phyloP scores from a whole-genome alignment of 768 basidiomycete genomes.

The Kondoa subrosea region DNA sequence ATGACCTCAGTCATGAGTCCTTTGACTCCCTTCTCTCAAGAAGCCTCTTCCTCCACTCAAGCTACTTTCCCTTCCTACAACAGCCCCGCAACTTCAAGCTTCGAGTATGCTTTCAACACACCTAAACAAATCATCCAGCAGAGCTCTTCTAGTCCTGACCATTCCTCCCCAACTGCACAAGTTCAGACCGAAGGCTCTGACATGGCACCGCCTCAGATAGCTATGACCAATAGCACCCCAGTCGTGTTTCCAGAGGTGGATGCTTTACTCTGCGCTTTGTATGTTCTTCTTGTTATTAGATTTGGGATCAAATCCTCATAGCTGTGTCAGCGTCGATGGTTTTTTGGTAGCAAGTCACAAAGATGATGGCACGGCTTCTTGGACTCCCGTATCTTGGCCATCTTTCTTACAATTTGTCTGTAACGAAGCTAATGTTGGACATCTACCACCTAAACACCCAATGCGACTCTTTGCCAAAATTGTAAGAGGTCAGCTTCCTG shows the following conservation, averaged over 20 bases:
- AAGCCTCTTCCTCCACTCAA: no score
- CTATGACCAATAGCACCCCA: background rate
- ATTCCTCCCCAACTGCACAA: background rate
- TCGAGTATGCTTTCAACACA: background rate
- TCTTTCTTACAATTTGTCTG: slow-evolving; percentile 1
- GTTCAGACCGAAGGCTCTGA: background rate
- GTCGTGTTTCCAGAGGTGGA: background rate
- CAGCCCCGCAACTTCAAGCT: background rate
- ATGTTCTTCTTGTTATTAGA: background rate
- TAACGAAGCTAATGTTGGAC: background rate
- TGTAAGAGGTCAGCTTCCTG: background rate
- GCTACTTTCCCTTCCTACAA: no score
- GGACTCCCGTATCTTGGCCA: background rate
- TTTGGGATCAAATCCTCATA: background rate
- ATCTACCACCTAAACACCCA: slow-evolving; percentile 1
- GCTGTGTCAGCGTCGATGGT: background rate
- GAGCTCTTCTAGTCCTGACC: background rate
- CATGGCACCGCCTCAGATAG: background rate
- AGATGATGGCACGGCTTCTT: background rate
- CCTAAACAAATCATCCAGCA: background rate
- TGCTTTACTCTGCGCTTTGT: background rate
- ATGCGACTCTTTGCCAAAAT: slow-evolving; percentile 7
- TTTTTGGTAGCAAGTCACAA: background rate
- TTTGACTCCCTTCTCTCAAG: no score
- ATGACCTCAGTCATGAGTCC: no score